Evolutionary conservation across 2,329 filamentous ascomycete genomes (phyloP).

Genomic region (Annulohypoxylon truncatum): DNA sequence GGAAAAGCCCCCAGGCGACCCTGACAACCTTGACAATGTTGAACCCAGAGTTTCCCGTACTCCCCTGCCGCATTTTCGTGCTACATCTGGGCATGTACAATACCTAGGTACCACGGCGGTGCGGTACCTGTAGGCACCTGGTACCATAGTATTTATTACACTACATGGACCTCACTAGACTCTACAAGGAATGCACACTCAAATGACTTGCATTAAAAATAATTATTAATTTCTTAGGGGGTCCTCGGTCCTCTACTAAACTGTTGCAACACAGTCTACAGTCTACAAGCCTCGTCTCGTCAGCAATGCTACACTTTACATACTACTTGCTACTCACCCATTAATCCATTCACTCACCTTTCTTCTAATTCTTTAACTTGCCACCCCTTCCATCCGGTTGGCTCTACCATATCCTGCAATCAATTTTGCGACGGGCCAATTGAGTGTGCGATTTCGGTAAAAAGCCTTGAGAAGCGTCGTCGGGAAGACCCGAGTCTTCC

Average conservation of each 20-base stretch:
- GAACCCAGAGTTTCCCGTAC: constrained; percentile 7
- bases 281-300: constrained; percentile 22
- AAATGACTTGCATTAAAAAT: constrained; percentile 41
- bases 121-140: background rate
- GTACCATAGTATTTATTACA: constrained; percentile 8
- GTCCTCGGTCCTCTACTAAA: background rate
- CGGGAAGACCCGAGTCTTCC: constrained; percentile 30
- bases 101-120: background rate
- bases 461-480: constrained; percentile 16
- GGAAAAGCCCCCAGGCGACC: background rate
- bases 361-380: constrained; percentile 32
- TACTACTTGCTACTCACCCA: background rate
- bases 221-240: constrained; percentile 40
- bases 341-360: constrained; percentile 8
- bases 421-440: constrained; percentile 23
- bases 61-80: constrained; percentile 18
- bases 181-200: constrained; percentile 33
- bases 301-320: constrained; percentile 18
- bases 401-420: constrained; percentile 26
- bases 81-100: constrained; percentile 2
- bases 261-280: background rate
- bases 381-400: constrained; percentile 39
- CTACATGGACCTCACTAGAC: constrained; percentile 32
- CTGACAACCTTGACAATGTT: background rate
- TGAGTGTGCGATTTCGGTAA: constrained; percentile 32